Base-by-base conservation (phyloP, 805 yeast genomes). In the Clavispora asparagi region DNA sequence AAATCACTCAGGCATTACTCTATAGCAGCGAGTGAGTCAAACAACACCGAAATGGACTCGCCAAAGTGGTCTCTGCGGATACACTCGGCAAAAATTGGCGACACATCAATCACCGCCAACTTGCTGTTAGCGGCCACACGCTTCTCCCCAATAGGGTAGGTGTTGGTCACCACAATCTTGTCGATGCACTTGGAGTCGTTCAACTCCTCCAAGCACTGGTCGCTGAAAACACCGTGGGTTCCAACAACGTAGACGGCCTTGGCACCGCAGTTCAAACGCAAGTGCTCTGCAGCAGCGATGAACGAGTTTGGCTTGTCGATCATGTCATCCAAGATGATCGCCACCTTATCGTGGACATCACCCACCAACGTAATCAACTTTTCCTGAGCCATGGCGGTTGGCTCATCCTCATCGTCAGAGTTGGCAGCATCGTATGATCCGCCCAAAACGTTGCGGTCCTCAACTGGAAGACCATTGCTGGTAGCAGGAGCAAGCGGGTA, bases 41-140 rank as follows among this genome's bases (percentile, higher is more conserved):
- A 91, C 58, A 91, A 72, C 17, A 91, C 96, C 36, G 96, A 87
- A 51, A 92, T 91, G 58, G 95, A 85, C 73, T 92, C 98, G 65
- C 99, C 99, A 59, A 92, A 91, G 67, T 94, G 99, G 64, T 94
- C 97, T 73, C 99, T 86, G 72, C 99, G 84, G 51, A 94, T 92
- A 68, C 98, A 94, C 73, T 94, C 99, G 31, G 98, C 98, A 62
- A 94, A 87, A 44, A 94, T 90, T 16, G 96, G 86, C 50, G 97
- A 86, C 42, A 94, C 95, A 61, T 94, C 99, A 58, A 94, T 90
- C 42, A 89, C 85, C 13, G 82, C 82, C 57, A 94, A 75, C 67
- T 94, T 94, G 43, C 45, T 45, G 52, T 83, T 76, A 42, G 73
- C 75, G 44, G 72, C 74, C 29, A 78, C 67, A 55, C 78, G 74